Percentiles rank a stretch among this genome's conserved stretches.
These are phyloP conservation scores for Coemansia sp. DNA, from an alignment of 192 early-diverging fungal species.

Conservation along the genomic window DNA sequence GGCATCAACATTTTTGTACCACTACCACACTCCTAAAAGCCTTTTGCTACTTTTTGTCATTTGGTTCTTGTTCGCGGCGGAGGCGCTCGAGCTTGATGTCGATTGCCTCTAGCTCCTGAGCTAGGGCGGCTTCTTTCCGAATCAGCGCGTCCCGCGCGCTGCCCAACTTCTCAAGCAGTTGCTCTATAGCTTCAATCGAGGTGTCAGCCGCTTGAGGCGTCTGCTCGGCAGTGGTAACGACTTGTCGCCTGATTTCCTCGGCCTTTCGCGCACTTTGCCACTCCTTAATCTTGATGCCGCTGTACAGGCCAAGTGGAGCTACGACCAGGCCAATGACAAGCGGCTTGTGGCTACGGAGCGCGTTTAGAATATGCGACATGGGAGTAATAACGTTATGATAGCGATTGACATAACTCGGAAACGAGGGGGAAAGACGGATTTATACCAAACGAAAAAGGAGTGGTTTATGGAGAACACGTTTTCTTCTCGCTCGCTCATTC, in stretches of 20 bases:
- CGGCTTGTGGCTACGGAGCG: conserved; percentile 17
- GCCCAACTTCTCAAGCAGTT: conserved; percentile 23
- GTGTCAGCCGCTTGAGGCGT: neutral
- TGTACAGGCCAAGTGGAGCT: conserved; percentile 38
- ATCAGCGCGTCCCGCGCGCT: conserved; percentile 7
- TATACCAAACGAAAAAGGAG: too few relatives aligned
- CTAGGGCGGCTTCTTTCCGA: conserved; percentile 21
- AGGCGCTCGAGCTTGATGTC: conserved; percentile 32
- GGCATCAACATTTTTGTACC: conserved; percentile 6
- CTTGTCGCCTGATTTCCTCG: conserved; percentile 9
- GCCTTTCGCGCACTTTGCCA: conserved; percentile 17
- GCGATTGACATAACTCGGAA: too few relatives aligned
- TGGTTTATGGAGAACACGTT: too few relatives aligned
- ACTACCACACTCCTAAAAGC: neutral
- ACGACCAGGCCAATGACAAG: conserved; percentile 38
- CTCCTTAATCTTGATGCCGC: conserved; percentile 29
- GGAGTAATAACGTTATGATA: too few relatives aligned
- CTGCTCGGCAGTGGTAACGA: neutral
- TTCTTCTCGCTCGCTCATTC: neutral
- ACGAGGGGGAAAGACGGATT: too few relatives aligned
- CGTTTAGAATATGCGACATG: conserved; percentile 3
- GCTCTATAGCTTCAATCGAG: neutral
- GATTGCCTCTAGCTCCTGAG: conserved; percentile 30
- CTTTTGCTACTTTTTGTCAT: conserved; percentile 3
- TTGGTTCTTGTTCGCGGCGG: conserved; percentile 18